Evolutionary conservation across 257 asterid species (phyloP).

Genomic region (Solanum chiquidenum): DNA sequence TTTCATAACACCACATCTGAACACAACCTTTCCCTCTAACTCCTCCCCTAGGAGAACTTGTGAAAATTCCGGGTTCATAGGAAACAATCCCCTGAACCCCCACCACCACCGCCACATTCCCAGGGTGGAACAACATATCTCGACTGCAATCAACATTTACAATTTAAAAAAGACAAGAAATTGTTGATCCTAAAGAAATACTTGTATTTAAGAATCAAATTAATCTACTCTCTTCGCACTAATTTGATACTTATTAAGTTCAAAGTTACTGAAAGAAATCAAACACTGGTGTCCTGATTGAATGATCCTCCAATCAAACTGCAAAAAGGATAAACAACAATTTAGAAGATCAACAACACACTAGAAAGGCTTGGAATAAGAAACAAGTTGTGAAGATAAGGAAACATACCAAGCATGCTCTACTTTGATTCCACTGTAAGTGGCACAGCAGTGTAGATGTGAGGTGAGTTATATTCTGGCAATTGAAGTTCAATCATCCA

Average conservation of each 20-base stretch:
- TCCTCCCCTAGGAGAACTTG: not conserved
- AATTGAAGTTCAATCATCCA: not conserved
- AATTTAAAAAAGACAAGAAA: not conserved
- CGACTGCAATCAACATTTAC: not conserved
- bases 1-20: not conserved
- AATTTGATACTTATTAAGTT: not conserved
- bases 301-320: conserved; percentile 23
- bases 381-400: not conserved
- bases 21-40: not conserved
- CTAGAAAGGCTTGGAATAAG: not conserved
- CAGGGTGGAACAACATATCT: not conserved
- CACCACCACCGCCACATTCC: not conserved
- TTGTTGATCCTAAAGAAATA: not conserved
- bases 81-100: not conserved
- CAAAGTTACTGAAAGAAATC: not conserved
- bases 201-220: not conserved
- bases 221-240: not conserved
- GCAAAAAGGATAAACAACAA: conserved; percentile 3
- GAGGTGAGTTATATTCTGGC: conserved; percentile 27
- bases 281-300: conserved; percentile 6
- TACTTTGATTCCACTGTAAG: conserved; percentile 40
- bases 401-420: conserved; percentile 19
- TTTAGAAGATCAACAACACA: conserved; percentile 3
- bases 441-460: conserved; percentile 35
- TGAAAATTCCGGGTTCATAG: not conserved